Conservation (phyloP, 2,329 filamentous ascomycete genomes). For the Pseudogymnoascus sp. region DNA sequence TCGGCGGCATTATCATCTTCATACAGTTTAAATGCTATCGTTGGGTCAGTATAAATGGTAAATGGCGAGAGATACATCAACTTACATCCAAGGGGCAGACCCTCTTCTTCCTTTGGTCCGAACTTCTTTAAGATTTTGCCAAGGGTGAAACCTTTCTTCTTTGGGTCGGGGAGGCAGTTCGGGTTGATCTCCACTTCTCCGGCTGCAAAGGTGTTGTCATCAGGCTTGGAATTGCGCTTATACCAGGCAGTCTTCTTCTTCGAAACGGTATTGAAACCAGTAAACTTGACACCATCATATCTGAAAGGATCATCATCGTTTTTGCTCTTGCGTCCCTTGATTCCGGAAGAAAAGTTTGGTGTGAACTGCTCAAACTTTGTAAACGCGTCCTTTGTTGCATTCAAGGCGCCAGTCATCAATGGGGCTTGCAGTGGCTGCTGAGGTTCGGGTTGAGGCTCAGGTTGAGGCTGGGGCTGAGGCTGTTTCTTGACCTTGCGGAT, state of each 20-base stretch:
- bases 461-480: conserved; percentile 16
- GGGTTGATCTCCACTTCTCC: conserved; percentile 7
- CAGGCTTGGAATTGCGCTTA: conserved; percentile 25
- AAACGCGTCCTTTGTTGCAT: neutral
- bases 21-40: conserved; percentile 21
- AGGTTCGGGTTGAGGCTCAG: neutral
- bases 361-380: neutral
- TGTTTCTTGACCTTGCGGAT: conserved; percentile 25
- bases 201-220: neutral
- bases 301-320: conserved; percentile 17
- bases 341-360: neutral
- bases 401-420: conserved; percentile 16
- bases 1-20: conserved; percentile 19
- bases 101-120: conserved; percentile 11
- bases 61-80: neutral
- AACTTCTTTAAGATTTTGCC: conserved; percentile 25
- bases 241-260: conserved; percentile 29
- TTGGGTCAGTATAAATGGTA: conserved; percentile 13
- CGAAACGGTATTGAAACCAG: conserved; percentile 20
- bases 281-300: conserved; percentile 15
- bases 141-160: conserved; percentile 26
- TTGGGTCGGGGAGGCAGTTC: conserved; percentile 13
- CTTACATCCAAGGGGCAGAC: conserved; percentile 26
- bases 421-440: neutral
- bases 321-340: conserved; percentile 14